These are phyloP conservation scores for Cardamine resedifolia DNA, from an alignment of 345 rosid genomes.

Conservation along the genomic window DNA sequence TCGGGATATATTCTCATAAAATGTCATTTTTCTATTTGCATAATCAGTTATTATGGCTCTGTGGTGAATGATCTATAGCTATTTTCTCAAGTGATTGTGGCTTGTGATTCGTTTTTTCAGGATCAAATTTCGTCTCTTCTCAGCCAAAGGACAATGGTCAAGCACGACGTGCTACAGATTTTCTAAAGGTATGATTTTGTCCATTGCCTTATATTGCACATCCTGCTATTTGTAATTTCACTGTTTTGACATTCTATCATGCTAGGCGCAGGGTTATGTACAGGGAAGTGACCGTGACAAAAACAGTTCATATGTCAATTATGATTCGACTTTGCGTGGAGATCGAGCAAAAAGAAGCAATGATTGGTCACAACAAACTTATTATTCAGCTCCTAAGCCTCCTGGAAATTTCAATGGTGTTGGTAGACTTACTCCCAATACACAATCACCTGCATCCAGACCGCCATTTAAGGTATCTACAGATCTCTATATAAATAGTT, in stretches of 20 bases:
- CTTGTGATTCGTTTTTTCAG: conserved; percentile 42
- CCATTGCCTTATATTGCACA: conserved; percentile 3
- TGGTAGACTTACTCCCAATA: conserved; percentile 38
- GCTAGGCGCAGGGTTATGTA: conserved; percentile 1
- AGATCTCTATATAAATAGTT: not conserved
- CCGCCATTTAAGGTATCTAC: conserved; percentile 49
- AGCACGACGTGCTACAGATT: conserved; percentile 39
- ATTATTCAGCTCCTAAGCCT: conserved; percentile 37
- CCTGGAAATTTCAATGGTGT: conserved; percentile 24
- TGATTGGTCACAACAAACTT: conserved; percentile 39
- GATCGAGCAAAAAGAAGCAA: conserved; percentile 44
- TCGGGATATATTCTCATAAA: not conserved
- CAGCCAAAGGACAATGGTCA: conserved; percentile 47
- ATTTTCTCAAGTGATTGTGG: not conserved
- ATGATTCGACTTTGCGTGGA: conserved; percentile 47
- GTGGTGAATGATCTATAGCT: not conserved
- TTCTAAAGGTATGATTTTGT: conserved; percentile 43
- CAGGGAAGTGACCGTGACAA: conserved; percentile 52
- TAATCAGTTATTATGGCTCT: not conserved
- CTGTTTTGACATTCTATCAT: conserved; percentile 19
- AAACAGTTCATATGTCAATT: conserved; percentile 47
- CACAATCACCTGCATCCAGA: conserved; percentile 37
- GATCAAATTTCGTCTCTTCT: conserved; percentile 44
- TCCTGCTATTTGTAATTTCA: not conserved
- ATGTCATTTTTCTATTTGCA: not conserved